Evolutionary conservation across 257 asterid species (phyloP).

Genomic region (Scutellaria barbata): DNA sequence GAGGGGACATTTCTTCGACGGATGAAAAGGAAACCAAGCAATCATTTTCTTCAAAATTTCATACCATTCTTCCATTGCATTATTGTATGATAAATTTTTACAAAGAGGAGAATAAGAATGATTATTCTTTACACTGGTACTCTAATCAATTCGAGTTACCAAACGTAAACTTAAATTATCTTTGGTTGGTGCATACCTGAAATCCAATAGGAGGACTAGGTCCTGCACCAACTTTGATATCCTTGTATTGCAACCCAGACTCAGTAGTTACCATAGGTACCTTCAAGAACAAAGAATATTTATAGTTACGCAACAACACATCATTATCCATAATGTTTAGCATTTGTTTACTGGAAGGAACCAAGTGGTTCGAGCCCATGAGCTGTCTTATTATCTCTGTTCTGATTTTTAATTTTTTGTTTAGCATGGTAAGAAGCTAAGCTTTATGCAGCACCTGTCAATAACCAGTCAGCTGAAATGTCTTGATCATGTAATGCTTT

Average conservation of each 20-base stretch:
- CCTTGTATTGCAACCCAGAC: slow-evolving; percentile 97
- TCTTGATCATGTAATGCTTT: not conserved
- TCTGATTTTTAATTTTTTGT: not conserved
- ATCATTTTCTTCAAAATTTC: no score
- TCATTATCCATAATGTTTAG: slow-evolving; percentile 1
- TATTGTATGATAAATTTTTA: not conserved
- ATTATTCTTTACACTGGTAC: not conserved
- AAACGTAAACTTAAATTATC: not conserved
- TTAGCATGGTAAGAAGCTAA: not conserved
- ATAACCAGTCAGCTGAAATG: not conserved
- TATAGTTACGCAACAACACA: slow-evolving; percentile 27
- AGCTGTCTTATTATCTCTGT: no score
- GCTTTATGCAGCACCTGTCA: not conserved
- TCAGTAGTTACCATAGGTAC: slow-evolving; percentile 84
- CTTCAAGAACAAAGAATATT: slow-evolving; percentile 44
- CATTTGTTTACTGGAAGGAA: no score
- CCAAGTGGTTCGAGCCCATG: not conserved
- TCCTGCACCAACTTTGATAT: slow-evolving; percentile 83
- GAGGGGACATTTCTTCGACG: no score
- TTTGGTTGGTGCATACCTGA: slow-evolving; percentile 58
- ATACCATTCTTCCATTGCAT: not conserved
- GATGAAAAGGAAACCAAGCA: no score
- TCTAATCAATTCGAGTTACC: not conserved
- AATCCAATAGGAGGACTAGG: slow-evolving; percentile 97
- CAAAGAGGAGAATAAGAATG: not conserved